A percentile compares a stretch with the other conserved stretches of the same genome.
phyloP scores from a whole-genome alignment of 140 eudicot genomes.

The Oenanthe javanica region DNA sequence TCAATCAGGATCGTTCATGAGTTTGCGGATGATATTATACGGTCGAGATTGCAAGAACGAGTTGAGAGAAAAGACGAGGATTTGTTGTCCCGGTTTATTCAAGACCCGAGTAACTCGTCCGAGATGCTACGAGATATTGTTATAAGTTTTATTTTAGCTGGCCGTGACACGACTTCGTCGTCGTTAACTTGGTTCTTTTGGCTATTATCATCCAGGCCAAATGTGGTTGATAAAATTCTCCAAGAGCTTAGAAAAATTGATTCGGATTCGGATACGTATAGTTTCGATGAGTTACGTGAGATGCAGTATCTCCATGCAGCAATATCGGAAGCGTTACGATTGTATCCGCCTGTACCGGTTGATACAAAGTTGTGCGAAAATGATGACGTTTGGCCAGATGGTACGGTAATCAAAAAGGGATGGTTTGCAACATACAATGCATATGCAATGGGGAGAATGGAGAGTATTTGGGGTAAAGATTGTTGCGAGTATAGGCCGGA shows the following conservation, averaged over 20 bases:
- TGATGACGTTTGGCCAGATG: slow-evolving; percentile 52
- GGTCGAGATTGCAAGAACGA: slow-evolving; percentile 40
- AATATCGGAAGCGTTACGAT: slow-evolving; percentile 56
- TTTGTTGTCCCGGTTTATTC: slow-evolving; percentile 67
- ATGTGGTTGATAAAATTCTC: slow-evolving; percentile 38
- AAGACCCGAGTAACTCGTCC: slow-evolving; percentile 30
- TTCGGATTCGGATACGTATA: slow-evolving; percentile 20
- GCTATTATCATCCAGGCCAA: slow-evolving; percentile 46
- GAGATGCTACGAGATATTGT: slow-evolving; percentile 58
- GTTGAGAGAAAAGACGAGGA: slow-evolving; percentile 35
- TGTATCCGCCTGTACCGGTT: slow-evolving; percentile 72
- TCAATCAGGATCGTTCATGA: slow-evolving; percentile 57
- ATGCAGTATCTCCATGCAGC: slow-evolving; percentile 82
- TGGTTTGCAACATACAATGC: slow-evolving; percentile 49
- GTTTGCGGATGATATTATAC: slow-evolving; percentile 60
- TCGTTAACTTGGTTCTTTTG: slow-evolving; percentile 82
- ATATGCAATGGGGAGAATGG: slow-evolving; percentile 72
- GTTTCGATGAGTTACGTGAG: slow-evolving; percentile 50
- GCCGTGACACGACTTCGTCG: slow-evolving; percentile 86
- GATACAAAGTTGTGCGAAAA: slow-evolving; percentile 43
- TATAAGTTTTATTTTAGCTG: slow-evolving; percentile 73
- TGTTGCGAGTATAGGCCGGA: slow-evolving; percentile 52
- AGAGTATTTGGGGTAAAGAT: slow-evolving; percentile 60
- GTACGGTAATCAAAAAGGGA: slow-evolving; percentile 34
- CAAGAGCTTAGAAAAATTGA: slow-evolving; percentile 28